phyloP scores from a whole-genome alignment of 2,329 filamentous ascomycete species.

The Trichoderma aggressivum region DNA sequence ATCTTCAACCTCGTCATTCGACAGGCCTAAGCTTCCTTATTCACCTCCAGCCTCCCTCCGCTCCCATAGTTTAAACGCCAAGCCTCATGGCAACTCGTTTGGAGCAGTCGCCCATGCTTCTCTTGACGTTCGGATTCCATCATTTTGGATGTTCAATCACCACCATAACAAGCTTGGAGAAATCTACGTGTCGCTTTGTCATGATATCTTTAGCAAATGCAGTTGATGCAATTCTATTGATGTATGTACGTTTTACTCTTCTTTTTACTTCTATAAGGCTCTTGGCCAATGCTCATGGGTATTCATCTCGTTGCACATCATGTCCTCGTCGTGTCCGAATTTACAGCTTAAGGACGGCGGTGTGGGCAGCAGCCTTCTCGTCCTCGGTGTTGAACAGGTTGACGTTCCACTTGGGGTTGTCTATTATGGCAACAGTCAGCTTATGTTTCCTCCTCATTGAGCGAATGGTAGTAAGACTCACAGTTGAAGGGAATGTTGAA shows the following conservation, averaged over 20 bases:
- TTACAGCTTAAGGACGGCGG: conserved; percentile 40
- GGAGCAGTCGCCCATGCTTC: conserved; percentile 96
- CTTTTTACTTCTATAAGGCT: background rate
- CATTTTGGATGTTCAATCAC: background rate
- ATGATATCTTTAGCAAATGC: background rate
- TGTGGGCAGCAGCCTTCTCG: conserved; percentile 48
- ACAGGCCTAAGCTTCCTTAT: conserved; percentile 77
- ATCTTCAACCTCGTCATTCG: conserved; percentile 89
- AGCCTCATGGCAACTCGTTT: conserved; percentile 84
- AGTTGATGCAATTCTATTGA: background rate
- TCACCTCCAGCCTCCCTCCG: conserved; percentile 89
- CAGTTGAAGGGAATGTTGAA: conserved; percentile 45
- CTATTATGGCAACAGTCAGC: conserved; percentile 24
- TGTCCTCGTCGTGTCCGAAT: background rate
- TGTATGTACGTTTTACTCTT: background rate
- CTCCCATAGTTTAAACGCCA: conserved; percentile 82
- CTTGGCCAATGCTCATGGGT: conserved; percentile 4
- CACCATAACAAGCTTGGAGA: background rate
- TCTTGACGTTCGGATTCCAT: conserved; percentile 70
- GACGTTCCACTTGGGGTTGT: conserved; percentile 54
- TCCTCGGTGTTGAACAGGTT: conserved; percentile 53
- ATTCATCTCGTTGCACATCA: background rate
- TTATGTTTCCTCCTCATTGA: background rate
- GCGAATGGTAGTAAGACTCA: conserved; percentile 28
- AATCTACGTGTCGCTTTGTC: background rate